phyloP scores from a whole-genome alignment of 2,329 filamentous ascomycete species.

The Dactylellina leptospora region DNA sequence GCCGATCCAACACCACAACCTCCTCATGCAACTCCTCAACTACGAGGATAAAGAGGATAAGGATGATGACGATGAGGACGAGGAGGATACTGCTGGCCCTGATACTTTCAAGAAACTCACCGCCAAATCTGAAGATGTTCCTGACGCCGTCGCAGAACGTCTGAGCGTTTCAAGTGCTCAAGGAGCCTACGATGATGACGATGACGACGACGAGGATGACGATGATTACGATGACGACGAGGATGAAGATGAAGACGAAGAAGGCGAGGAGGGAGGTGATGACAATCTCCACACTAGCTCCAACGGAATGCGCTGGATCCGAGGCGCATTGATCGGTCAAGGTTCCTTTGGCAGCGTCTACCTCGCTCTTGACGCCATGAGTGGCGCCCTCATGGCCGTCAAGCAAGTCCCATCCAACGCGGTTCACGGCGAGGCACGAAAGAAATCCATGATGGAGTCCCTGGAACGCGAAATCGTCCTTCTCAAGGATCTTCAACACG shows the following conservation, averaged over 20 bases:
- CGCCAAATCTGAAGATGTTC: constrained; percentile 42
- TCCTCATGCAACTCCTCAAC: constrained; percentile 50
- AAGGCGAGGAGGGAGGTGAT: constrained; percentile 54
- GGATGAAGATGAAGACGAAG: constrained; percentile 53
- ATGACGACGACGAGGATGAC: constrained; percentile 41
- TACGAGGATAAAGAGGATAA: constrained; percentile 32
- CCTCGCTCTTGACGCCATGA: constrained; percentile 91
- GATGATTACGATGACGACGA: constrained; percentile 84
- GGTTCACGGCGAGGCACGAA: constrained; percentile 81
- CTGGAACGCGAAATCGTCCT: constrained; percentile 96
- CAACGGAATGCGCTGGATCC: constrained; percentile 99
- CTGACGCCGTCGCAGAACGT: constrained; percentile 34
- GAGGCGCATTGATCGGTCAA: constrained; percentile 94
- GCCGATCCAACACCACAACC: constrained; percentile 40
- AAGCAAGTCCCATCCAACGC: constrained; percentile 93
- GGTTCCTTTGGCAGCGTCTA: constrained; percentile 97
- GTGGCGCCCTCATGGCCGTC: constrained; percentile 95
- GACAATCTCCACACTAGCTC: constrained; percentile 64
- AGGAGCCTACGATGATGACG: constrained; percentile 30
- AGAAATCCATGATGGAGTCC: constrained; percentile 98
- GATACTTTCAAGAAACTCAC: constrained; percentile 51
- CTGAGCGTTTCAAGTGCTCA: constrained; percentile 35
- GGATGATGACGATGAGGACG: constrained; percentile 36
- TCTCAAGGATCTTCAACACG: constrained; percentile 89
- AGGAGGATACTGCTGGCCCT: constrained; percentile 39